Base-by-base conservation (phyloP, 257 asterid species). In the Salvia rosmarinus region DNA sequence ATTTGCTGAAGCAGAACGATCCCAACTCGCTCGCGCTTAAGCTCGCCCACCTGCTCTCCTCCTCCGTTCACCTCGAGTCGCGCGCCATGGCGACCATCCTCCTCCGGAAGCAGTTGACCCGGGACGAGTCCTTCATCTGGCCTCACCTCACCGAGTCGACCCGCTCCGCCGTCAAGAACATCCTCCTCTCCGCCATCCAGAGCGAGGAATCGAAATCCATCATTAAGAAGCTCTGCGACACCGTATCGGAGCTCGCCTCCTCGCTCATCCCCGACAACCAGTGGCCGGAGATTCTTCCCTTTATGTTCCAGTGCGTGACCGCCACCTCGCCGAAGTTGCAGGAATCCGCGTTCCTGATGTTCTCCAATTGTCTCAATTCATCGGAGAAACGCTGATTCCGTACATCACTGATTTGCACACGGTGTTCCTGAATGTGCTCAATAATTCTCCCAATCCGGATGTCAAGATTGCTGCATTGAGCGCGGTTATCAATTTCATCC, bases 261-360 rank as follows among this genome's bases (percentile, higher is more conserved):
- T 85, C 93, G 7, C 86, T 95, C 49, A 43, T 95, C 10, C 97
- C 94, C 0, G 97, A 91, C 0, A 87, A 85, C 58, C 86, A 84
- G 72, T 95, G 99, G 99, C 95, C 95, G 2, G 96, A 95, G 74
- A 75, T 95, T 35, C 43, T 95, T 55, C 99, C 98, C 0, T 95
- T 91, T 39, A 95, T 95, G 97, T 95, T 91, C 68, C 95, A 89
- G 55, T 91, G 96, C 61, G 99, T 95, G 1, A 87, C 95, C 14
- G 83, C 95, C 2, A 86, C 76, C 57, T 83, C 89, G 6, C 72
- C 77, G 0, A 89, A 89, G 72, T 63, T 89, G 68, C 96, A 89
- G 88, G 98, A 92, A 62, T 92, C 96, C 3, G 92, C 98, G 5
- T 92, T 86, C 67, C 63, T 92, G 51, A 92, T 89, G 23, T 89